phyloP scores from a whole-genome alignment of 2,329 filamentous ascomycete genomes.

The Trichoderma breve region DNA sequence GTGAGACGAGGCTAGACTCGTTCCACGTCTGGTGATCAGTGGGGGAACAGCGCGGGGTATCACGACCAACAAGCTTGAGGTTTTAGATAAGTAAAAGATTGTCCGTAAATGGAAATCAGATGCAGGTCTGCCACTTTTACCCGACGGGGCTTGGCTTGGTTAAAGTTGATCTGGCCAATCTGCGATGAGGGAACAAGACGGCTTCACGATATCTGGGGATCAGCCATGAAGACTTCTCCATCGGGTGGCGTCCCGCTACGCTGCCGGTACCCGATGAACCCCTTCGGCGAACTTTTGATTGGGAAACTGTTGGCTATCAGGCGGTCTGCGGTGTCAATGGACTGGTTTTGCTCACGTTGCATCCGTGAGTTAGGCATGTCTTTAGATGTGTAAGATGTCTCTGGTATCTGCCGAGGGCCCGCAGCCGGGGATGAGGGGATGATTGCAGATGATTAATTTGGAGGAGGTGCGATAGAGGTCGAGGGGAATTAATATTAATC shows the following conservation, averaged over 20 bases:
- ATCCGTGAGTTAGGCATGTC: neutral
- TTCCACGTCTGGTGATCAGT: constrained; percentile 2
- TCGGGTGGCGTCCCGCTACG: neutral
- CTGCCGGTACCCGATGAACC: constrained; percentile 9
- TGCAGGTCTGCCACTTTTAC: constrained; percentile 14
- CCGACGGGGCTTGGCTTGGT: neutral
- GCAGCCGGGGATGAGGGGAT: neutral
- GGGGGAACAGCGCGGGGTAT: constrained; percentile 14
- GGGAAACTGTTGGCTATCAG: neutral
- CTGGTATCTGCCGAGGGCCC: neutral
- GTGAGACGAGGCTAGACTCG: neutral
- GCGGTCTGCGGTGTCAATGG: neutral
- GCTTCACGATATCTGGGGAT: constrained; percentile 3
- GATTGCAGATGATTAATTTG: neutral
- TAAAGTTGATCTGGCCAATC: neutral
- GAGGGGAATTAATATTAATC: neutral
- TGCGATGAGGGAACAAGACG: neutral
- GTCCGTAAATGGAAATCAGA: neutral
- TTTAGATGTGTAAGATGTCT: neutral
- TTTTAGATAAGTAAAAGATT: neutral
- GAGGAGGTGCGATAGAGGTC: neutral
- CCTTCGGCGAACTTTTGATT: constrained; percentile 15
- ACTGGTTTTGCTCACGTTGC: neutral
- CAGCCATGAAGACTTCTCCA: neutral
- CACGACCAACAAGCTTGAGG: neutral